These are phyloP conservation scores for Trypanosoma scelopori DNA, from an alignment of 208 protist species.

Conservation along the genomic window DNA sequence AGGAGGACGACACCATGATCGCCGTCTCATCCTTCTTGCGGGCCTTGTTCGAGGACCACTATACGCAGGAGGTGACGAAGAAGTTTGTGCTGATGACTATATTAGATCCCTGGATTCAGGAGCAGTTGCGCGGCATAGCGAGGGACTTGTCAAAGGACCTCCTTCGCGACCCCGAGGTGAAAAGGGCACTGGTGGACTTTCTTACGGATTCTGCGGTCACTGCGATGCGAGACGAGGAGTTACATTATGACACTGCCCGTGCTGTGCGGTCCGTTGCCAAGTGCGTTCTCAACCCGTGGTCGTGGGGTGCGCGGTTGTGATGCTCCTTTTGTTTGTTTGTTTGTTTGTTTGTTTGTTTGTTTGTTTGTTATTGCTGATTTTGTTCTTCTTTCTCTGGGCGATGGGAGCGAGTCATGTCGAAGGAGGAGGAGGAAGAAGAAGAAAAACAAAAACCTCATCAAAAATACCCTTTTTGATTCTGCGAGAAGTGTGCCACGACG, in stretches of 20 bases:
- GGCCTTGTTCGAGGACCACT: slow-evolving; percentile 88
- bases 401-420: no score
- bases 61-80: slow-evolving; percentile 90
- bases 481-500: no score
- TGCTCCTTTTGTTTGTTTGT: background rate
- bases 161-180: slow-evolving; percentile 53
- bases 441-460: no score
- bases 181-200: slow-evolving; percentile 54
- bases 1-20: slow-evolving; percentile 73
- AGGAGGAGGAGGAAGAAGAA: no score
- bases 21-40: slow-evolving; percentile 82
- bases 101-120: slow-evolving; percentile 82
- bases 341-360: no score
- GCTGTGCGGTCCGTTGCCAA: slow-evolving; percentile 52
- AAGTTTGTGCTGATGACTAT: slow-evolving; percentile 88
- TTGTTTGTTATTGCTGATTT: no score
- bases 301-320: slow-evolving; percentile 6
- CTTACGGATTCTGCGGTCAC: slow-evolving; percentile 53
- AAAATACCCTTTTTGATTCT: no score
- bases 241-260: slow-evolving; percentile 63
- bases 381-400: no score
- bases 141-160: slow-evolving; percentile 71
- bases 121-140: slow-evolving; percentile 77
- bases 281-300: slow-evolving; percentile 55
- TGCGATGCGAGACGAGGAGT: slow-evolving; percentile 50